Conservation (phyloP, 1,284 basidiomycete genomes). For the Fomitopsis betulina region DNA sequence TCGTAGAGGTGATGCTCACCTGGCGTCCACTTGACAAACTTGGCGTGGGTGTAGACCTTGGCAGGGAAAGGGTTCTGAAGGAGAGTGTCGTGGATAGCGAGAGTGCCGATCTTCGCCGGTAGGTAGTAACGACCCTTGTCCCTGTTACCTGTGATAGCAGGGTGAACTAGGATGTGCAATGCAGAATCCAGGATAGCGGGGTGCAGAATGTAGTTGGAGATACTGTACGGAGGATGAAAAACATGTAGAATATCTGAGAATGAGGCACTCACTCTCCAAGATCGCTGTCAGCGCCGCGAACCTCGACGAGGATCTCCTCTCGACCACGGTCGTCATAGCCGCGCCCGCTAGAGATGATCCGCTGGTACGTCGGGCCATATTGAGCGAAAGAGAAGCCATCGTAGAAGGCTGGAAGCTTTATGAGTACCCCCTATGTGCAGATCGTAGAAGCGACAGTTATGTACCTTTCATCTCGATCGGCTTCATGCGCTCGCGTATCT, state of each 20-base stretch:
- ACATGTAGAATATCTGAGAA: background rate
- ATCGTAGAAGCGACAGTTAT: background rate
- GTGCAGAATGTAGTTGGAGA: slow-evolving; percentile 22
- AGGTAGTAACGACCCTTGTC: slow-evolving; percentile 28
- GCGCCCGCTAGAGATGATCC: slow-evolving; percentile 2
- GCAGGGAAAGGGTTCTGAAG: slow-evolving; percentile 11
- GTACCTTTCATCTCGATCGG: slow-evolving; percentile 7
- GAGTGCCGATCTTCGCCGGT: slow-evolving; percentile 19
- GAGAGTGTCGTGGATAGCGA: slow-evolving; percentile 17
- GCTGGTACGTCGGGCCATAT: slow-evolving; percentile 10
- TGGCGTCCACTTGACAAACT: slow-evolving; percentile 21
- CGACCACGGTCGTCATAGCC: slow-evolving; percentile 5
- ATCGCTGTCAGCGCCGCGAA: slow-evolving; percentile 6
- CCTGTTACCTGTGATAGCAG: slow-evolving; percentile 19
- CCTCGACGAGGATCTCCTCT: slow-evolving; percentile 9
- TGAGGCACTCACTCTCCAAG: slow-evolving; percentile 1
- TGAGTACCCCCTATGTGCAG: background rate
- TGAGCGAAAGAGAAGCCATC: slow-evolving; percentile 10
- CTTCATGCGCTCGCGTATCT: slow-evolving; percentile 4
- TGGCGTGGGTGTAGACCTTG: slow-evolving; percentile 14
- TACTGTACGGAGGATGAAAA: background rate
- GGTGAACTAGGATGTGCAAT: slow-evolving; percentile 28
- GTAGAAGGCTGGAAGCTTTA: slow-evolving; percentile 7
- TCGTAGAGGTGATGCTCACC: slow-evolving; percentile 16
- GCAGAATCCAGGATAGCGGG: slow-evolving; percentile 37